Conservation (phyloP, 2,329 filamentous ascomycete species). For the Didymella pinodella region DNA sequence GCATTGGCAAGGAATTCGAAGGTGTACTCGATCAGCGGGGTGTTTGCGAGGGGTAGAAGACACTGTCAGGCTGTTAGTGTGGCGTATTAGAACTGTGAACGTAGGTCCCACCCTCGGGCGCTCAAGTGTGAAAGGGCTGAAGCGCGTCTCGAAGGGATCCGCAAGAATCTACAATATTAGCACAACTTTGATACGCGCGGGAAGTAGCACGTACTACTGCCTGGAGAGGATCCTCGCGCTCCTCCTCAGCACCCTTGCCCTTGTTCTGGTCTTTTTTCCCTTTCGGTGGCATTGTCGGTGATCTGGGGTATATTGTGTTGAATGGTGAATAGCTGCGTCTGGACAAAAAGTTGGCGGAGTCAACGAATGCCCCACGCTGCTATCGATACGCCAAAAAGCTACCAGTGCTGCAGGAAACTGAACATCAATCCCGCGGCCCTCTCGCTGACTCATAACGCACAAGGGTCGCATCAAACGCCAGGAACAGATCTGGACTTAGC, state of each 20-base stretch:
- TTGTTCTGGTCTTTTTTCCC: conserved; percentile 54
- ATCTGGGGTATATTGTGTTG: conserved; percentile 2
- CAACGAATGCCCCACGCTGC: conserved; percentile 13
- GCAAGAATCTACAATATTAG: conserved; percentile 73
- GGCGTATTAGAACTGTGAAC: neutral
- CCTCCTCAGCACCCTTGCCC: conserved; percentile 59
- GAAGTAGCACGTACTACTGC: conserved; percentile 61
- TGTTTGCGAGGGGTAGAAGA: conserved; percentile 90
- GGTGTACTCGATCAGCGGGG: conserved; percentile 95
- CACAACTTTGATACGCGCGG: conserved; percentile 13
- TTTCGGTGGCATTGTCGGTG: conserved; percentile 57
- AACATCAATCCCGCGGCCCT: conserved; percentile 15
- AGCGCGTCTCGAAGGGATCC: conserved; percentile 93
- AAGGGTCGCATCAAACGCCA: conserved; percentile 16
- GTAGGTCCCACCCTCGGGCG: conserved; percentile 72
- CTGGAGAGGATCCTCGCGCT: conserved; percentile 69
- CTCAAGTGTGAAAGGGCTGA: conserved; percentile 87
- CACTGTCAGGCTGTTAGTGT: conserved; percentile 65
- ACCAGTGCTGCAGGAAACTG: conserved; percentile 10
- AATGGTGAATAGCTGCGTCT: neutral
- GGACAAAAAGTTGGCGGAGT: conserved; percentile 21
- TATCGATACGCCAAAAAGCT: conserved; percentile 23
- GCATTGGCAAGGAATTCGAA: conserved; percentile 95
- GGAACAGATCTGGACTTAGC: conserved; percentile 18
- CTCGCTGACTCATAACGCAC: conserved; percentile 23